Base-by-base conservation (phyloP, 768 basidiomycete species). In the Collybiopsis luxurians region DNA sequence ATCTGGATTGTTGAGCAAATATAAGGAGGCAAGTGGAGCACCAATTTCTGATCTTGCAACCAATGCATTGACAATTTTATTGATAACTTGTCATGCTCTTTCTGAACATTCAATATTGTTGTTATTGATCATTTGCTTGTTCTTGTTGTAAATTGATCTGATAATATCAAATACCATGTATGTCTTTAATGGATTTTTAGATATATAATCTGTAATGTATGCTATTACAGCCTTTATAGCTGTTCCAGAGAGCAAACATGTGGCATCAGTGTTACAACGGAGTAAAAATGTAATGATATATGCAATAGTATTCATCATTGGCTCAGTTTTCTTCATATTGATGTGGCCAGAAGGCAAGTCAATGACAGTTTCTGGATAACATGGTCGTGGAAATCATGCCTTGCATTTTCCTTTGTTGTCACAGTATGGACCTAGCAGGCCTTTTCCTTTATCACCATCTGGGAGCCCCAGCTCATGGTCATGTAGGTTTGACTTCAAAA, bases 21-120 rank as follows among this genome's bases (percentile, higher is more conserved):
- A 60, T 7, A 52, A 6, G 26, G 48, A 56, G 0, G 50, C 57
- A 49, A 64, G 55, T 2, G 64, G 64, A 12, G 53, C 59, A 3
- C 64, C 64, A 12, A 64, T 60, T 42, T 66, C 63, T 10, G 28
- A 17, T 36, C 53, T 60, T 6, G 58, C 53, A 17, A 56, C 61
- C 34, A 66, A 51, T 11, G 48, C 12, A 48, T 66, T 66, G 4
- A 65, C 62, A 38, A 68, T 60, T 49, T 66, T 57, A n/a, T 48
- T 60, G 4, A 67, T 27, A 19, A 68, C 26, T 30, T 51, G 55
- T 23, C 66, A 45, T 55, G 17, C 61, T 47, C 13, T 19, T 26
- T 36, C 27, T 47, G 31, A 13, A n/a, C 23, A n/a, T 10, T 23
- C 15, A 27, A 27, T 24, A 21, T 12, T 7, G 27, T 30, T 27